A percentile compares a stretch with the other conserved stretches of the same genome.
These are phyloP conservation scores for Kalaharituber pfeilii DNA, from an alignment of 2,329 filamentous ascomycete species.

Conservation along the genomic window DNA sequence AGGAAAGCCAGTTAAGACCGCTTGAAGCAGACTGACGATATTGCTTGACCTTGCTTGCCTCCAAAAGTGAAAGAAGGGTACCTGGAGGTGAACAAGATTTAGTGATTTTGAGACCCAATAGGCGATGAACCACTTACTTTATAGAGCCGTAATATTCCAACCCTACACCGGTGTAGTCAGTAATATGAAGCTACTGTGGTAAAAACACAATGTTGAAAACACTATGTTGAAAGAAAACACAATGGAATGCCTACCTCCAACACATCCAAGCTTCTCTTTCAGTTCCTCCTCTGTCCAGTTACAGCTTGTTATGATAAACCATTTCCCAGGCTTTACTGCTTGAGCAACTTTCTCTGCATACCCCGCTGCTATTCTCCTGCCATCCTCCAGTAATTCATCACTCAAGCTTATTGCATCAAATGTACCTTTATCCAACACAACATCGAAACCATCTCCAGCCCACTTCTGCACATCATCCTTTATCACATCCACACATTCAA, in stretches of 20 bases:
- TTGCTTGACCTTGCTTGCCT: conserved; percentile 70
- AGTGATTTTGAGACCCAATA: too few relatives aligned
- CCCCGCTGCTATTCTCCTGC: conserved; percentile 48
- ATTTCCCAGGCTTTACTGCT: conserved; percentile 51
- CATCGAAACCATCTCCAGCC: conserved; percentile 44
- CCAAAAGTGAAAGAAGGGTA: conserved; percentile 85
- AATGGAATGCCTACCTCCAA: conserved; percentile 14
- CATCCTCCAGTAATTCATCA: conserved; percentile 35
- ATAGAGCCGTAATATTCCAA: conserved; percentile 12
- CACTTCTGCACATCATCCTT: conserved; percentile 20
- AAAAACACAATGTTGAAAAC: not conserved
- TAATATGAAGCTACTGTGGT: not conserved
- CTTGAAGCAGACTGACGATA: conserved; percentile 67
- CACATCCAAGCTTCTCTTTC: conserved; percentile 53
- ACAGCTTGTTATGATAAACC: conserved; percentile 80
- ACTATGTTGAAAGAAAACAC: too few relatives aligned
- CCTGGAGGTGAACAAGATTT: too few relatives aligned
- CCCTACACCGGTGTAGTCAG: too few relatives aligned
- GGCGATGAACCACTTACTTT: conserved; percentile 2
- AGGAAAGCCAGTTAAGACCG: not conserved
- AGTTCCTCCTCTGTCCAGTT: conserved; percentile 95
- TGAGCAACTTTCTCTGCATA: conserved; percentile 53
- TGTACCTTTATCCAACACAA: conserved; percentile 93
- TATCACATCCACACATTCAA: conserved; percentile 37
- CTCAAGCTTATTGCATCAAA: conserved; percentile 86